Base-by-base conservation (phyloP, 306 rosid genomes). In the Acacia crassicarpa region DNA sequence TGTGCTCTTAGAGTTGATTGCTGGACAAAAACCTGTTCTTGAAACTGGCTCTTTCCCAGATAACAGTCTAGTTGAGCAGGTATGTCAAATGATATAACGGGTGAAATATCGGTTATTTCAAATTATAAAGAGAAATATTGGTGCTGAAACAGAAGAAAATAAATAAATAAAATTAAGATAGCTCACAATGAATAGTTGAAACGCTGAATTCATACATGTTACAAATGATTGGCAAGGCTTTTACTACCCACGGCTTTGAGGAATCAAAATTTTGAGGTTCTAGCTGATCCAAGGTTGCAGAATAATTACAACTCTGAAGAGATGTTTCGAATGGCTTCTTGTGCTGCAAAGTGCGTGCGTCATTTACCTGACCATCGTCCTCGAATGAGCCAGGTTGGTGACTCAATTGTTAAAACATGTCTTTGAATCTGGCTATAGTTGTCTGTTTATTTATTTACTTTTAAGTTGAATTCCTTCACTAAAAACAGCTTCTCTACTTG, bases 61-160 rank as follows among this genome's bases (percentile, higher is more conserved):
- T 67, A 91, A 83, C 67, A 86, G 91, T 84, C 77, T 86, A 86
- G 93, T 91, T 72, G 91, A 89, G 67, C 88, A 91, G 95, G 93
- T 49, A 46, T 46, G 53, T 43, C 11, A 43, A 43, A 6, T 43
- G 45, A 43, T 9, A 43, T 8, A 43, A 1, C 45, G 1, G 30
- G 7, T 27, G 27, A 27, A 43, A 43, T 43, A 43, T 43, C 2
- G 11, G 45, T 43, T 43, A 43, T 43, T 8, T 7, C 11, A 43
- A 8, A 43, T 43, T 43, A 9, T 8, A 43, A 43, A 43, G 11
- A 43, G 45, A 43, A 43, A n/a, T n/a, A n/a, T n/a, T n/a, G n/a
- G n/a, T n/a, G n/a, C n/a, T n/a, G n/a, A n/a, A n/a, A n/a, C n/a
- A 43, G 11, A 7, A 43, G 9, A 43, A 43, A 43, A 43, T 7